Conservation (phyloP, 495 filamentous ascomycete genomes). For the Darksidea phi region DNA sequence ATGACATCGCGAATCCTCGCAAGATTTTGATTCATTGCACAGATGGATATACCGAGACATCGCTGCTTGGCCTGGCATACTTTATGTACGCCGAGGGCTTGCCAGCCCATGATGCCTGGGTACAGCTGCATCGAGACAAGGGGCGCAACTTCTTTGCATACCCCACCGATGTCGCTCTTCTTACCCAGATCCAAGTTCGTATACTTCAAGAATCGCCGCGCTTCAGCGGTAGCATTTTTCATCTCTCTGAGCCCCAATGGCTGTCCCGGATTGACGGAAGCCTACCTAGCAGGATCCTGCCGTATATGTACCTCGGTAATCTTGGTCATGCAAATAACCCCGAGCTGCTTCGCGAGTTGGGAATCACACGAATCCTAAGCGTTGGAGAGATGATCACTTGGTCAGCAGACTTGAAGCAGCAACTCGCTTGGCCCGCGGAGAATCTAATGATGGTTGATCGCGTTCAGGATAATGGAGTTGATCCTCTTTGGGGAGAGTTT, state of each 20-base stretch:
- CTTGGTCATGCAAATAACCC: constrained; percentile 91
- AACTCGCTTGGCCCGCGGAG: constrained; percentile 65
- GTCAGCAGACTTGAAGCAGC: constrained; percentile 57
- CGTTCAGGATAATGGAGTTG: constrained; percentile 96
- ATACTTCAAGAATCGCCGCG: constrained; percentile 59
- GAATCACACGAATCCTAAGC: constrained; percentile 83
- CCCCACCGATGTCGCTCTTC: constrained; percentile 76
- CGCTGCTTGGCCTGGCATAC: constrained; percentile 82
- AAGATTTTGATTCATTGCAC: constrained; percentile 87
- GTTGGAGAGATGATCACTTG: constrained; percentile 90
- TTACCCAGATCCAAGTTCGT: constrained; percentile 70
- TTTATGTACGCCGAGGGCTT: constrained; percentile 83
- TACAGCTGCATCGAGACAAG: constrained; percentile 75
- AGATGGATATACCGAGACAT: constrained; percentile 94
- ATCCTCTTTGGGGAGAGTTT: constrained; percentile 85
- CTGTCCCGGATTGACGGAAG: constrained; percentile 82
- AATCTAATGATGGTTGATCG: constrained; percentile 76
- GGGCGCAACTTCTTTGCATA: constrained; percentile 95
- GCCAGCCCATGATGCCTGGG: constrained; percentile 80
- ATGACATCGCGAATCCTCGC: constrained; percentile 13
- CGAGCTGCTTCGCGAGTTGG: constrained; percentile 71
- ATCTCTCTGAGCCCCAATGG: constrained; percentile 66
- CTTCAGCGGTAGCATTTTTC: constrained; percentile 24
- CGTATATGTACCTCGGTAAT: constrained; percentile 97
- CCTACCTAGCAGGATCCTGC: constrained; percentile 79